These are phyloP conservation scores for Diplocarpon rosae DNA, from an alignment of 2,329 filamentous ascomycete genomes.

Conservation along the genomic window DNA sequence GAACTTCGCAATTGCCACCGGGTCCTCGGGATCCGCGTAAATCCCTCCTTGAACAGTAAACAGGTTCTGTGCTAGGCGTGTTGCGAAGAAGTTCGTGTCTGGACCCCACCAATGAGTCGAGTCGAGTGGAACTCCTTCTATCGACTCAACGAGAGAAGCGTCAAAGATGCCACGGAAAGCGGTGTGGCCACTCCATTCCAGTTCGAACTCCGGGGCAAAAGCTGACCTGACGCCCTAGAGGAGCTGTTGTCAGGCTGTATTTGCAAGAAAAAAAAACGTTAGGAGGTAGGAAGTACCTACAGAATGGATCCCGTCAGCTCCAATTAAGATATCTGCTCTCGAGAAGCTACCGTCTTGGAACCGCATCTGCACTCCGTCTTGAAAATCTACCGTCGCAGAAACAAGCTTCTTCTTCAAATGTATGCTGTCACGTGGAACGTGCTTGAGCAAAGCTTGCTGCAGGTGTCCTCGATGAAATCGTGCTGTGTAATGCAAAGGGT, in stretches of 20 bases:
- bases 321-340: conserved; percentile 27
- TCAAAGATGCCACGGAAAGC: conserved; percentile 30
- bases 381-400: conserved; percentile 6
- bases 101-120: conserved; percentile 29
- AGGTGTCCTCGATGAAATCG: conserved; percentile 29
- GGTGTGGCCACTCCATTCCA: conserved; percentile 30
- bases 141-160: conserved; percentile 25
- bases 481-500: conserved; percentile 27
- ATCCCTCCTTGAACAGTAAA: conserved; percentile 28
- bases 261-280: background rate
- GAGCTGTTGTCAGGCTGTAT: background rate
- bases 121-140: conserved; percentile 28
- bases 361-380: conserved; percentile 18
- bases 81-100: conserved; percentile 27
- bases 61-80: conserved; percentile 20
- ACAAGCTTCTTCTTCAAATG: conserved; percentile 26
- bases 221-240: conserved; percentile 16
- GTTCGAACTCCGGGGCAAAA: conserved; percentile 24
- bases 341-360: conserved; percentile 26
- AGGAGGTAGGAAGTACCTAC: conserved; percentile 12
- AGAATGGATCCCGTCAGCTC: conserved; percentile 31
- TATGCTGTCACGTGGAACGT: conserved; percentile 25
- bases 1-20: conserved; percentile 10
- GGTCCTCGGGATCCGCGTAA: conserved; percentile 21
- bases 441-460: conserved; percentile 26